A percentile compares a stretch with the other conserved stretches of the same genome.
These are phyloP conservation scores for Clitopilus passeckerianus DNA, from an alignment of 768 basidiomycete genomes.

Conservation along the genomic window DNA sequence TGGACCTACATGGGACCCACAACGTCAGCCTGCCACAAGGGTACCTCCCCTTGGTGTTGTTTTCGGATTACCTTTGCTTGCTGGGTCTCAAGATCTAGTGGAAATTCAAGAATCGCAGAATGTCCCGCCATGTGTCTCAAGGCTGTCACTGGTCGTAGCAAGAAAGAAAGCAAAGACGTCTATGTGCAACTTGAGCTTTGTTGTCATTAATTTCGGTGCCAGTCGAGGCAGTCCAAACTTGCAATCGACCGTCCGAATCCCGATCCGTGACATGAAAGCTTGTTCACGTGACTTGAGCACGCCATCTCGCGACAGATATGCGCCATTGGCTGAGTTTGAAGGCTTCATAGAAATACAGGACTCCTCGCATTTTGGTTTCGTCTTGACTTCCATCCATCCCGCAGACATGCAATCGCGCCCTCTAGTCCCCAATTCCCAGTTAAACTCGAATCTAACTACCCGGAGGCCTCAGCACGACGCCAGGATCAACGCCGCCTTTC, in stretches of 20 bases:
- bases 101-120: too few species aligned
- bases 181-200: too few species aligned
- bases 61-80: too few species aligned
- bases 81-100: too few species aligned
- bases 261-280: neutral
- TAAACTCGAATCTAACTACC: neutral
- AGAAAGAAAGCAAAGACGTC: too few species aligned
- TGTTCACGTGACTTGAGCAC: slow-evolving; percentile 21
- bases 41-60: too few species aligned
- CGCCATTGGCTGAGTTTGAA: slow-evolving; percentile 3
- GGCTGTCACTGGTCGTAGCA: too few species aligned
- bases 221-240: neutral
- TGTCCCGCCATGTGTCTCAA: too few species aligned
- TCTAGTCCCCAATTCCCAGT: neutral
- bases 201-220: too few species aligned
- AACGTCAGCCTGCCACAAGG: too few species aligned
- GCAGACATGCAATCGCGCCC: neutral
- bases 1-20: too few species aligned
- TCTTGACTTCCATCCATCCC: neutral
- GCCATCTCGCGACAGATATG: slow-evolving; percentile 9
- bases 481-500: neutral
- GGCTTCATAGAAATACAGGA: neutral
- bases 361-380: neutral
- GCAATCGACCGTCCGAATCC: neutral
- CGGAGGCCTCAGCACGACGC: neutral